A percentile compares a stretch with the other conserved stretches of the same genome.
Evolutionary conservation across 352 stramenopile genomes (phyloP).

Genomic region (Pythium apleroticum): DNA sequence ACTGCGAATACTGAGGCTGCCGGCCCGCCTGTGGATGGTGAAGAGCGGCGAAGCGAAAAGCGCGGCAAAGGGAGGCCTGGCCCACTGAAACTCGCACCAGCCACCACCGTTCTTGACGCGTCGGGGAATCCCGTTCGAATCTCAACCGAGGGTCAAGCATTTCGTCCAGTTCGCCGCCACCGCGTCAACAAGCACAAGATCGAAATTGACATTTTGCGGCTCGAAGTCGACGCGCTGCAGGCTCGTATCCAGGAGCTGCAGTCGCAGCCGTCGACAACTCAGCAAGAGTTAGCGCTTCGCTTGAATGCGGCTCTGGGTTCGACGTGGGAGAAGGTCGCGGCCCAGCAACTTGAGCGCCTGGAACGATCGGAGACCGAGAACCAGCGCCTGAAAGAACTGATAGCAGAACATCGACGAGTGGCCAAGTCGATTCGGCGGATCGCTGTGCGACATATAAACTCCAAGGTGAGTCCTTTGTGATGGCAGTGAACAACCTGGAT

Average conservation of each 20-base stretch:
- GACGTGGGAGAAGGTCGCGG: neutral
- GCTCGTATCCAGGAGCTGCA: neutral
- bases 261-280: neutral
- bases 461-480: neutral
- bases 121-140: neutral
- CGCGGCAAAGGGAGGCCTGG: too few relatives aligned
- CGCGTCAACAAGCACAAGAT: conserved; percentile 6
- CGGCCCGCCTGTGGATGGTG: neutral
- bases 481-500: too few relatives aligned
- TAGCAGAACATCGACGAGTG: neutral
- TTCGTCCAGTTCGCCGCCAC: neutral
- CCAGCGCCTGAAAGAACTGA: neutral
- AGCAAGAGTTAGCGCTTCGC: neutral
- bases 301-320: neutral
- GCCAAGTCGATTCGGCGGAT: neutral
- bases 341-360: neutral
- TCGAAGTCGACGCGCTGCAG: neutral
- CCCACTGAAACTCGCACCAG: neutral
- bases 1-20: too few relatives aligned
- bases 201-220: conserved; percentile 15
- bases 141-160: neutral
- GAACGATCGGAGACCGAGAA: neutral
- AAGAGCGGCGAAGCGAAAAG: neutral
- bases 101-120: too few relatives aligned
- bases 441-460: neutral